These are phyloP conservation scores for Penicillium hesseltinei DNA, from an alignment of 2,329 filamentous ascomycete species.

Conservation along the genomic window DNA sequence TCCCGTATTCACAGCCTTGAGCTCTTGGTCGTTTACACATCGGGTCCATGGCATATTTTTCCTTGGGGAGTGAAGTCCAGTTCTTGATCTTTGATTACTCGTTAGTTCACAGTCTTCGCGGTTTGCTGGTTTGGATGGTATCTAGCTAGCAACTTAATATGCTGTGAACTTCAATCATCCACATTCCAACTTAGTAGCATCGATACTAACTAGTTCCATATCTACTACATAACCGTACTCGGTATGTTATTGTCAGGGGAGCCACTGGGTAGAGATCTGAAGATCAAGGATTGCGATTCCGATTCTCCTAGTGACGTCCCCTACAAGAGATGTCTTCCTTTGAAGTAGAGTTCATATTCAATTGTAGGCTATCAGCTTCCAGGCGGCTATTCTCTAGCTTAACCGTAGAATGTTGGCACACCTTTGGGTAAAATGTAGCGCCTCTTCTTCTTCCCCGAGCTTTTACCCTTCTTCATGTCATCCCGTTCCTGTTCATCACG, in stretches of 20 bases:
- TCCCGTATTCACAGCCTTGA: too few relatives aligned
- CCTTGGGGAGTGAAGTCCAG: neutral
- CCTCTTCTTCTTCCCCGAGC: neutral
- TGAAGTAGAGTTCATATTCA: neutral
- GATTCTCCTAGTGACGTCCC: neutral
- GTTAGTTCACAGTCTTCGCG: neutral
- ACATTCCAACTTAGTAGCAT: neutral
- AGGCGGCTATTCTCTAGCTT: neutral
- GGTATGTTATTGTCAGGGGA: neutral
- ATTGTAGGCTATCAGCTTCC: neutral
- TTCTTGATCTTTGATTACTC: too few relatives aligned
- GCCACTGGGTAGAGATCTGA: neutral
- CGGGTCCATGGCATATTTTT: neutral
- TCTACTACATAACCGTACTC: neutral
- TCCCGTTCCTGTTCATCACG: too few relatives aligned
- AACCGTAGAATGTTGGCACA: too few relatives aligned
- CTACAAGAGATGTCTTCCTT: neutral
- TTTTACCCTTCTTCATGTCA: neutral
- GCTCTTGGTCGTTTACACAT: neutral
- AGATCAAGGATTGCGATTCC: neutral
- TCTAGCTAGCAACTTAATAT: neutral
- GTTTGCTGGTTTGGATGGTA: neutral
- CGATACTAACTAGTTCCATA: neutral
- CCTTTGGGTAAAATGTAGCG: neutral
- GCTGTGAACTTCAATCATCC: neutral